Evolutionary conservation across 306 rosid species (phyloP), one percentile per base, ranked within the genome.

Genomic region (Quercus ilex): DNA sequence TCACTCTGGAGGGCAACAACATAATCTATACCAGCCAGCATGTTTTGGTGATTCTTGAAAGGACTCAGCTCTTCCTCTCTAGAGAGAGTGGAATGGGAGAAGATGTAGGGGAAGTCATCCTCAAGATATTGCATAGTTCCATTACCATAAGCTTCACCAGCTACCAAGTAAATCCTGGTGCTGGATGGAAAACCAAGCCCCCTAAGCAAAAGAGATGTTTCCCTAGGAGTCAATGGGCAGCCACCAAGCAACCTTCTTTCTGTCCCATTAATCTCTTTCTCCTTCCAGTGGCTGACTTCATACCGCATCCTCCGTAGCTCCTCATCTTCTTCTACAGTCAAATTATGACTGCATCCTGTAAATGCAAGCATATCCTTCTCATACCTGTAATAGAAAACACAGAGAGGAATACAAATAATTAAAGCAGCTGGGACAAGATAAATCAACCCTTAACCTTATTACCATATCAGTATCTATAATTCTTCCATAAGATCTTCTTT

Each of bases 291-390:
- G 81, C 89, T 69, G 28, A 95, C 97, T 90, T 91, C 98, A 77
- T 90, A 88, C 59, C 99, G 90, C 99, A 95, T 93, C 83, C 64
- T 94, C 55, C 74, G 75, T 67, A 95, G 88, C 87, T 93, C 93
- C 33, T 93, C 93, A 21, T 87, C 96, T 81, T 95, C 99, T 78
- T 88, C 94, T 71, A 84, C 88, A 13, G 93, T 91, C 93, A 95
- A 89, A 84, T 81, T 89, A 82, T 95, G 97, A 77, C 99, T 90
- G 91, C 99, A 93, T 69, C 99, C 99, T 4, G 97, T 95, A 83
- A 95, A 95, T 68, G 99, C 93, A 86, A 95, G 98, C 99, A 95
- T 95, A 83, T 95, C 99, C 89, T 95, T 95, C 91, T 95, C 99
- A 79, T 93, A 95, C 86, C 99, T 93, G 74, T 46, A 57, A 77